Base-by-base conservation (phyloP, 2,329 filamentous ascomycete species). In the Akanthomyces dipterigenus region DNA sequence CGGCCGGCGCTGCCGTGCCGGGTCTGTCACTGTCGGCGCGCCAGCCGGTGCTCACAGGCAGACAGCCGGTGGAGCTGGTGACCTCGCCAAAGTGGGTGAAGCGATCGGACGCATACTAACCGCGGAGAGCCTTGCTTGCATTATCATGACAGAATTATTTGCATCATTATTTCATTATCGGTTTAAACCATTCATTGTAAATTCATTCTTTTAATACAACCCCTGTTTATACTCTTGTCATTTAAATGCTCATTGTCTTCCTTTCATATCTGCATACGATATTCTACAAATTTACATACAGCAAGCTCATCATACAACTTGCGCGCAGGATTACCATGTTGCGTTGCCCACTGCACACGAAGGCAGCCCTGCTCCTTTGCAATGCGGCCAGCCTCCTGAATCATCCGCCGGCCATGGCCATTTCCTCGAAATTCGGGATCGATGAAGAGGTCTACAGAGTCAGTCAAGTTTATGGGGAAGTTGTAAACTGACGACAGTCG, bases 71-170 rank as follows among this genome's bases (percentile, higher is more conserved):
- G 6, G 67, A 73, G 55, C 65, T 77, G 3, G 78, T 81, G 1
- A 69, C 76, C 1, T 79, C 79, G 18, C 74, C 79, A 2, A 71
- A 65, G 48, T 87, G 80, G 68, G 67, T 68, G 40, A 67, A 68
- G 64, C 77, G 84, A 20, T 65, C 70, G 36, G 79, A 76, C 1
- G 81, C 80, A 7, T 87, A 87, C 66, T 87, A 50, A 42, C n/a
- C n/a, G 12, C 20, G 7, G 28, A 12, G 6, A 24, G 28, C 3
- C 22, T 50, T 26, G 36, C 26, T 49, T 58, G 42, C 14, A 57
- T 9, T 26, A 24, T 8, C 42, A 57, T 26, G 34, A 34, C 24
- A 55, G 34, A 45, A 40, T 55, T 12, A 12, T 12, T 54, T 54
- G 6, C 22, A 50, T 50, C 36, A 11, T 36, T 16, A 22, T 34